These are phyloP conservation scores for Dorcoceras hygrometricum DNA, from an alignment of 257 asterid species.

Conservation along the genomic window DNA sequence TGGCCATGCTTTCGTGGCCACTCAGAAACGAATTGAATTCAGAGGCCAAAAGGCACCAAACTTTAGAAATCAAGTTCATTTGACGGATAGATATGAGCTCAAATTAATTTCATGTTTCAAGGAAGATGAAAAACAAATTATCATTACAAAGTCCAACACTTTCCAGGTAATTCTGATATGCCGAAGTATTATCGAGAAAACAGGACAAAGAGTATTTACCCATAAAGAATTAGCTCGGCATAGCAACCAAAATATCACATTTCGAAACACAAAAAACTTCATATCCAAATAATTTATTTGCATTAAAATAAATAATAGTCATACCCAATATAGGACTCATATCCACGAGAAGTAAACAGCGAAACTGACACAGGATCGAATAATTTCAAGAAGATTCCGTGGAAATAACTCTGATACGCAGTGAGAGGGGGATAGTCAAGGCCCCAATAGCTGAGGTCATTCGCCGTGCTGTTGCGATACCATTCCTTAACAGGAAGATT, in stretches of 20 bases:
- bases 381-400: conserved; percentile 52
- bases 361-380: conserved; percentile 75
- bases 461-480: conserved; percentile 68
- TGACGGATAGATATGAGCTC: conserved; percentile 10
- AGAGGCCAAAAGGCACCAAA: neutral
- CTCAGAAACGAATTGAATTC: neutral
- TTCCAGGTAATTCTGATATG: too few relatives aligned
- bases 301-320: conserved; percentile 6
- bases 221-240: neutral
- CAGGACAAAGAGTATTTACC: too few relatives aligned
- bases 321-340: conserved; percentile 91
- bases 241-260: neutral
- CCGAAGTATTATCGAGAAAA: too few relatives aligned
- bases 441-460: conserved; percentile 90
- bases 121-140: neutral
- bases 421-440: conserved; percentile 95
- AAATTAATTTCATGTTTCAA: neutral
- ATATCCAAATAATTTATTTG: neutral
- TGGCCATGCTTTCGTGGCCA: neutral
- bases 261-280: neutral
- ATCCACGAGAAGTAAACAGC: conserved; percentile 65
- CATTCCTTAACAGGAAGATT: conserved; percentile 79
- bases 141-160: neutral
- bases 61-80: neutral
- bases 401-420: conserved; percentile 86